Evolutionary conservation across 1,284 basidiomycete genomes (phyloP).

Genomic region (Austropuccinia psidii): DNA sequence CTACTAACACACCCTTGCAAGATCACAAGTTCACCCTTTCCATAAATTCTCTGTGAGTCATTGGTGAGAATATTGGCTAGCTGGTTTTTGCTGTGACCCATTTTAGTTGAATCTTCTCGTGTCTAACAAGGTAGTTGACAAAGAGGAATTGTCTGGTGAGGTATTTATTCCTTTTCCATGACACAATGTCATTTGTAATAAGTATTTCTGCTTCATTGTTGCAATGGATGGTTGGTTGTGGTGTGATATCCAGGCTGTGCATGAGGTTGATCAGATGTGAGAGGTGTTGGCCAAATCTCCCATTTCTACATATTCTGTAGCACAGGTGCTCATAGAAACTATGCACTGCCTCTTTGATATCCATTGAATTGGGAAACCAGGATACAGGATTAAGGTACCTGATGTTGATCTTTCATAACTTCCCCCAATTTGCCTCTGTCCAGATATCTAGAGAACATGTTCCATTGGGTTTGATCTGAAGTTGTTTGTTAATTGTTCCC

Average conservation of each 20-base stretch:
- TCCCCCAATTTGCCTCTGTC: no score
- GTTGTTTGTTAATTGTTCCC: no score
- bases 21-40: no score
- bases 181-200: neutral
- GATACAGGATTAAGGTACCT: no score
- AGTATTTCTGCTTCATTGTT: neutral
- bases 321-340: neutral
- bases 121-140: neutral
- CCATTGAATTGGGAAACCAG: no score
- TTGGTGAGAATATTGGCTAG: neutral
- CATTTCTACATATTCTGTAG: neutral
- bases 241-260: neutral
- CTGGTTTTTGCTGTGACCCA: neutral
- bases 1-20: no score
- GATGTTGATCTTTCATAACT: no score
- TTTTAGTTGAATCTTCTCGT: neutral
- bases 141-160: neutral
- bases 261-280: neutral
- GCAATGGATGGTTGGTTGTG: neutral
- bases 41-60: no score
- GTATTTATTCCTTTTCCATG: neutral
- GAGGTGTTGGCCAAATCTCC: neutral
- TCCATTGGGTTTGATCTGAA: no score
- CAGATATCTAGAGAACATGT: no score
- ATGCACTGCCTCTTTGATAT: no score